phyloP scores from a whole-genome alignment of 805 yeast species.

The Lipomyces japonicus region DNA sequence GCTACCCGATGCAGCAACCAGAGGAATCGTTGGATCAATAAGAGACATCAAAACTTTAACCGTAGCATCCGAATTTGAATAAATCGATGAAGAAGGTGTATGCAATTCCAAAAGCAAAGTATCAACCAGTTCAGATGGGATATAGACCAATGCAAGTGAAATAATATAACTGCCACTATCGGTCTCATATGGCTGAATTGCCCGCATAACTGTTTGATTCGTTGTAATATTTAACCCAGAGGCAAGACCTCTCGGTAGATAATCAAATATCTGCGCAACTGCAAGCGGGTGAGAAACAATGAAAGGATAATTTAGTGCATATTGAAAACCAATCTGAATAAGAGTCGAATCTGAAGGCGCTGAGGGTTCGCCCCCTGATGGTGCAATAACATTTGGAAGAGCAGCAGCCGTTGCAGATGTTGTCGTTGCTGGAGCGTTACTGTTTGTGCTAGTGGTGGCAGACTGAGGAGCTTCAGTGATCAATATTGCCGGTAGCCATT shows the following conservation, averaged over 20 bases:
- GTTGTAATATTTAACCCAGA: slow-evolving; percentile 52
- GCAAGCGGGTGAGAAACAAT: slow-evolving; percentile 68
- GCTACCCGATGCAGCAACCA: slow-evolving; percentile 11
- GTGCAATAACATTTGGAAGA: slow-evolving; percentile 76
- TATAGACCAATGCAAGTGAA: slow-evolving; percentile 83
- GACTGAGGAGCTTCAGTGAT: slow-evolving; percentile 39
- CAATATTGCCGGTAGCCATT: slow-evolving; percentile 48
- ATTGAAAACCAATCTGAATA: slow-evolving; percentile 73
- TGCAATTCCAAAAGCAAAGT: slow-evolving; percentile 50
- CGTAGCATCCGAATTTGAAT: slow-evolving; percentile 54
- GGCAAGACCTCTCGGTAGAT: slow-evolving; percentile 68
- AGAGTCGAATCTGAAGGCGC: slow-evolving; percentile 45
- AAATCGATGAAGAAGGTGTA: slow-evolving; percentile 55
- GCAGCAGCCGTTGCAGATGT: slow-evolving; percentile 40
- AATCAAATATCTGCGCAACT: slow-evolving; percentile 81
- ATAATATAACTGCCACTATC: slow-evolving; percentile 58
- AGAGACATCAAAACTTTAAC: slow-evolving; percentile 56
- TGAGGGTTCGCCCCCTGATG: slow-evolving; percentile 48
- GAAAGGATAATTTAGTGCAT: slow-evolving; percentile 77
- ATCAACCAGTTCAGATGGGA: slow-evolving; percentile 55
- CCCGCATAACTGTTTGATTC: slow-evolving; percentile 53
- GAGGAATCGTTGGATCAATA: slow-evolving; percentile 56
- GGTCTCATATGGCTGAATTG: slow-evolving; percentile 72
- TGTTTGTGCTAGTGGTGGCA: slow-evolving; percentile 34
- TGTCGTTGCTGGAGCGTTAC: slow-evolving; percentile 18